Evolutionary conservation across 768 basidiomycete species (phyloP), one percentile per base, ranked within the genome.

Genomic region (Phanerochaete carnosa): DNA sequence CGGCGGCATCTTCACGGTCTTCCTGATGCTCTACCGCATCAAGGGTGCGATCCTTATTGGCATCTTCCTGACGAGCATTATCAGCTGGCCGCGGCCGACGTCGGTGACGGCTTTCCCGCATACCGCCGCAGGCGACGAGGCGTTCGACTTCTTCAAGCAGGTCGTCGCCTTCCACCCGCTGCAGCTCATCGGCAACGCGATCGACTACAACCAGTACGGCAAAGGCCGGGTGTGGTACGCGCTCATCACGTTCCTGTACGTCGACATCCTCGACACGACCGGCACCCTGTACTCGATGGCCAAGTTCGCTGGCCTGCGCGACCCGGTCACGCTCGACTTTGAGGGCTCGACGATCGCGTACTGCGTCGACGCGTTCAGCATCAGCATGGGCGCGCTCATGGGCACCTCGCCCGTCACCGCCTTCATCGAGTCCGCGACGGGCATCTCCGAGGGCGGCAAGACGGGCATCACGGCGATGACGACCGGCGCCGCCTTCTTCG

Each of bases 231-330:
- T 93, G 26, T 94, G 92, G 92, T 92, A 94, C 71, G 92, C 92
- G 6, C 79, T 94, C 28, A 76, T 92, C 70, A 94, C 92, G 0
- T 92, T 95, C 84, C 83, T 95, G 57, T 94, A 94, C 70, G 92
- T 94, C 66, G 90, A 92, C 73, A 90, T 93, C 63, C 81, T 91
- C 67, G 88, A 79, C 59, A 79, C 76, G 29, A 80, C 77, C 57
- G 88, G 92, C 68, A 94, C 92, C 9, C 77, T 95, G 3, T 93
- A 94, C 70, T 89, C 92, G 39, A 94, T 95, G 92, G 90, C 91
- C 56, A 92, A 90, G 71, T 94, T 94, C 63, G 91, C 92, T 6
- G 90, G 90, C n/a, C 80, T 95, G 1, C 90, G 90, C 50, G 88
- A 94, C 68, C 88, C 88, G 1, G 83, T 90, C 15, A 93, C 92